Percentiles rank a stretch among this genome's conserved stretches.
These are phyloP conservation scores for Plasmodium cynomolgi DNA, from an alignment of 169 alveolate genomes.

Conservation along the genomic window DNA sequence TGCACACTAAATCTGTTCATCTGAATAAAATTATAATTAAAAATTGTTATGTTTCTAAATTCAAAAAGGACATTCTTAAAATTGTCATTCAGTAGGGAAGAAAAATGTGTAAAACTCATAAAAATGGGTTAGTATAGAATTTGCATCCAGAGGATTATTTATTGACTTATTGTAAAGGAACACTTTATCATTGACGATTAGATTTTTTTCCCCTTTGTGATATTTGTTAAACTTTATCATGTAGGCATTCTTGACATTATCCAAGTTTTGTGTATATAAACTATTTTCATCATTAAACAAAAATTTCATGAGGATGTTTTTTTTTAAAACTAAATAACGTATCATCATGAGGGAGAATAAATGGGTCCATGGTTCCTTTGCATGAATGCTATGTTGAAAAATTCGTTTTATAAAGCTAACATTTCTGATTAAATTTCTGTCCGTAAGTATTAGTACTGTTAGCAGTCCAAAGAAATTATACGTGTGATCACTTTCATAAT, in stretches of 20 bases:
- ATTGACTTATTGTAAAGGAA: conserved; percentile 34
- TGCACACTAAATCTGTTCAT: background rate
- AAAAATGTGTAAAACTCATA: conserved; percentile 51
- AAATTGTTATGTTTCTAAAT: conserved; percentile 58
- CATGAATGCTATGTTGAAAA: conserved; percentile 59
- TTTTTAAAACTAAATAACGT: conserved; percentile 40
- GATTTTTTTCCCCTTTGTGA: conserved; percentile 13
- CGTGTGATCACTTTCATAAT: conserved; percentile 64
- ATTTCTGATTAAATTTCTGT: conserved; percentile 46
- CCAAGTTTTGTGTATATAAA: conserved; percentile 17
- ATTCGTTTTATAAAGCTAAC: conserved; percentile 59
- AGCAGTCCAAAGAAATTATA: conserved; percentile 37
- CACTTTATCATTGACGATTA: conserved; percentile 5
- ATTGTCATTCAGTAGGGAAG: conserved; percentile 43
- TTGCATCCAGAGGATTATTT: conserved; percentile 63
- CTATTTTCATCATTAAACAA: conserved; percentile 49
- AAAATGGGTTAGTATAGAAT: conserved; percentile 56
- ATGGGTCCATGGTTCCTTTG: conserved; percentile 46
- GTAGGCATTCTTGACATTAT: conserved; percentile 27
- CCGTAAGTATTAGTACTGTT: conserved; percentile 54
- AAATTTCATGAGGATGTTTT: conserved; percentile 22
- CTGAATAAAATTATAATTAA: conserved; percentile 18
- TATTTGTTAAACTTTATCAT: conserved; percentile 35
- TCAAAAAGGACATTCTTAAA: conserved; percentile 28
- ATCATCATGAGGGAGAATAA: conserved; percentile 51